Base-by-base conservation (phyloP, 1,284 basidiomycete species). In the Coniferiporia weirii region DNA sequence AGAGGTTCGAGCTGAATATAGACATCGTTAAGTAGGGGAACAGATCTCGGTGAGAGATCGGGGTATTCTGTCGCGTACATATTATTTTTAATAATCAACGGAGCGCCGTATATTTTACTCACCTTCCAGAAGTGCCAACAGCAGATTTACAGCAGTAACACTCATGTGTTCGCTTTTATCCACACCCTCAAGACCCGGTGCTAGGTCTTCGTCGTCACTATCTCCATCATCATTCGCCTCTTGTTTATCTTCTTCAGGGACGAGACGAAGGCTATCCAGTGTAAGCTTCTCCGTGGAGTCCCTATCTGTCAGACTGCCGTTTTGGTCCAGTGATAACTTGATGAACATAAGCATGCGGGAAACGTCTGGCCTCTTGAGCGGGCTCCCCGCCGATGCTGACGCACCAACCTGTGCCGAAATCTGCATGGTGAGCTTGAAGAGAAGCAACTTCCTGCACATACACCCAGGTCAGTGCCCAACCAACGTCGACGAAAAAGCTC, bases 71-170 rank as follows among this genome's bases (percentile, higher is more conserved):
- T 50, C 49, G 47, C 57, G 5, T 27, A 36, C 15, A n/a, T 44
- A 40, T 22, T 54, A 34, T 45, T 32, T 8, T 10, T 8, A 10
- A 12, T 22, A 15, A 17, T 51, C 48, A 9, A 34, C 12, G 6
- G 48, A 55, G 44, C 19, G 35, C 6, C 22, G 34, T 51, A 52
- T 49, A 52, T 27, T 36, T 35, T 52, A 34, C 71, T 56, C 65
- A 91, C 93, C 88, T 83, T 95, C 92, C 20, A 95, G 76, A 22
- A 92, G 79, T 0, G 92, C 85, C 2, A 95, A 79, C 10, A 96
- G 73, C 1, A 95, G 71, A 62, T 86, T 88, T 15, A 95, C 72
- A 3, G 91, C 84, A 0, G 92, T 94, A 61, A 84, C 81, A 0
- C 80, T 76, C 75, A 95, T 82, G 61, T 88, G 87, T 48, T 86